Evolutionary conservation across 257 asterid species (phyloP).

Genomic region (Petunia axillaris): DNA sequence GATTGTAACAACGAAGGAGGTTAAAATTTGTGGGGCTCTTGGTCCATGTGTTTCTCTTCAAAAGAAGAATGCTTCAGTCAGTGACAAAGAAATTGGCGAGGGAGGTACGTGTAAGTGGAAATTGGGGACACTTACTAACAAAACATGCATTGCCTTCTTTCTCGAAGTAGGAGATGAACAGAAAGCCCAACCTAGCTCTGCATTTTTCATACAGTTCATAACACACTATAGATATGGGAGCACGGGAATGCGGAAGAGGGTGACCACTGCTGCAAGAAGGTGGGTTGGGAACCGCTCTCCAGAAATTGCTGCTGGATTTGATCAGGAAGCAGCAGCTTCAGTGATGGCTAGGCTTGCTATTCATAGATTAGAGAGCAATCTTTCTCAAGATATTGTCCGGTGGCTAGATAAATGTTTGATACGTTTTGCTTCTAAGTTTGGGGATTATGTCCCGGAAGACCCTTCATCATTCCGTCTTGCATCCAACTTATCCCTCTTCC

Average conservation of each 20-base stretch:
- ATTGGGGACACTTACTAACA: constrained; percentile 65
- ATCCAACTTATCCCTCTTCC: constrained; percentile 74
- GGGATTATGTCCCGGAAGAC: constrained; percentile 87
- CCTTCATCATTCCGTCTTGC: constrained; percentile 86
- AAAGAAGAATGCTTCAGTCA: constrained; percentile 64
- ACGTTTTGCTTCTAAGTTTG: constrained; percentile 77
- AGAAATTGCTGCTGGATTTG: constrained; percentile 80
- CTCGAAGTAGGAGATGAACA: constrained; percentile 70
- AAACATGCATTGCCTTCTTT: constrained; percentile 85
- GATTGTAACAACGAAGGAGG: constrained; percentile 74
- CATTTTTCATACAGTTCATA: constrained; percentile 80
- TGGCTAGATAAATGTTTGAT: constrained; percentile 74
- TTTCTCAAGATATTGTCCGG: constrained; percentile 61
- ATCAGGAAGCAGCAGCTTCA: constrained; percentile 96
- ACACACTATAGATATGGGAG: constrained; percentile 72
- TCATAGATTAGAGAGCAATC: constrained; percentile 49
- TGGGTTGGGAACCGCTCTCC: constrained; percentile 82
- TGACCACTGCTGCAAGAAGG: constrained; percentile 90
- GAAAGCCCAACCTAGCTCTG: constrained; percentile 69
- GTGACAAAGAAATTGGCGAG: constrained; percentile 67
- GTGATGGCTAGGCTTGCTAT: constrained; percentile 87
- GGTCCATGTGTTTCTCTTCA: constrained; percentile 78
- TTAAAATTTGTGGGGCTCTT: constrained; percentile 84
- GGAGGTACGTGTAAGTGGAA: constrained; percentile 89
- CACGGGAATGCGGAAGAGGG: constrained; percentile 80